phyloP scores from a whole-genome alignment of 1,284 basidiomycete genomes.

The Rhodotorula glutinis region DNA sequence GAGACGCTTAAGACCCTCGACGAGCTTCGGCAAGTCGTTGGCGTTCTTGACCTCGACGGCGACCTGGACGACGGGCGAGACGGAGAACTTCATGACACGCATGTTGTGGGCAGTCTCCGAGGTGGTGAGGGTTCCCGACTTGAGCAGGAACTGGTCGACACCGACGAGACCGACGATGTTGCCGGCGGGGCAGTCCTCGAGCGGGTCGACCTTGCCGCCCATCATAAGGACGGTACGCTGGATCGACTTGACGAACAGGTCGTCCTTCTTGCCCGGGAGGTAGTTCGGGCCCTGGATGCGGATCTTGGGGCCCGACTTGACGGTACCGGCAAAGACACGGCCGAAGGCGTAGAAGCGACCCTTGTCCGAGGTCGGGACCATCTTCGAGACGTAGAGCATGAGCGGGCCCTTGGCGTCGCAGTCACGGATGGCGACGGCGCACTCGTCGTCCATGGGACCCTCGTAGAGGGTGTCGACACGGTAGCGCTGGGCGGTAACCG shows the following conservation, averaged over 20 bases:
- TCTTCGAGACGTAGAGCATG: slow-evolving; percentile 99
- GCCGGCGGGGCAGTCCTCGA: slow-evolving; percentile 98
- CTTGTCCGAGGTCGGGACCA: slow-evolving; percentile 99
- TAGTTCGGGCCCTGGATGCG: slow-evolving; percentile 99
- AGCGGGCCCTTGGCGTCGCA: slow-evolving; percentile 96
- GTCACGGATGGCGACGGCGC: slow-evolving; percentile 96
- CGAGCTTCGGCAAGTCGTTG: slow-evolving; percentile 96
- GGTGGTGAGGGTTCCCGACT: slow-evolving; percentile 95
- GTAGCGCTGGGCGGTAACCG: slow-evolving; percentile 93
- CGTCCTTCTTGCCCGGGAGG: slow-evolving; percentile 97
- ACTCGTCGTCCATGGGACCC: slow-evolving; percentile 99
- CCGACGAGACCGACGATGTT: slow-evolving; percentile 99
- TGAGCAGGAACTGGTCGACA: slow-evolving; percentile 99
- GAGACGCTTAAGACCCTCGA: slow-evolving; percentile 99
- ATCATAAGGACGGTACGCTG: slow-evolving; percentile 99
- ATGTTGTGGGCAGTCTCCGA: slow-evolving; percentile 99
- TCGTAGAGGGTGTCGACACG: slow-evolving; percentile 99
- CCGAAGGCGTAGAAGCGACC: slow-evolving; percentile 99
- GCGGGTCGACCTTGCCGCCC: slow-evolving; percentile 98
- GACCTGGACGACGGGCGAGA: slow-evolving; percentile 98
- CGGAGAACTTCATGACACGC: slow-evolving; percentile 99
- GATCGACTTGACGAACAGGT: slow-evolving; percentile 96
- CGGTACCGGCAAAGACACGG: slow-evolving; percentile 99
- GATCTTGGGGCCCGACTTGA: slow-evolving; percentile 93
- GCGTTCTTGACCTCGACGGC: slow-evolving; percentile 99